Evolutionary conservation across 2,329 filamentous ascomycete genomes (phyloP), one percentile per base, ranked within the genome.

Genomic region (Aspergillus sp.): DNA sequence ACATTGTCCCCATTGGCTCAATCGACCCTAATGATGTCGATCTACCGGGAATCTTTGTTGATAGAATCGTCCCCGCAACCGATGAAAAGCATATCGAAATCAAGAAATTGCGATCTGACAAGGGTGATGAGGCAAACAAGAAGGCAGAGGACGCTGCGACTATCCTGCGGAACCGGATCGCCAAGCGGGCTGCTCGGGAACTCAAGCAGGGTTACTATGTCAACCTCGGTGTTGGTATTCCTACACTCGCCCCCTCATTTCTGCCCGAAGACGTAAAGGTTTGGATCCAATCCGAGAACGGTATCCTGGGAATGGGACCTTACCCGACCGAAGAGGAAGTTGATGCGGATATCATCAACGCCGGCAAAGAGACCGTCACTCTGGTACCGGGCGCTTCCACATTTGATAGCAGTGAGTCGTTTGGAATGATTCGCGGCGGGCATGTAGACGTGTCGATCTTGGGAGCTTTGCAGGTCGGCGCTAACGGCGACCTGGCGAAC

Each of bases 211-310:
- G 70, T 25, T 75, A 68, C 38, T 75, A 75, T 58, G 73, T 75
- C 2, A 75, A 75, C 25, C 61, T 75, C 19, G 73, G 73, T 41
- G 73, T 75, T 63, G 71, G 73, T n/a, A 92, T 96, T 73, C 92
- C 91, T 0, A 96, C 91, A 13, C 81, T 95, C n/a, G 90, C 91
- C 1, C 90, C 91, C 0, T 89, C 87, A 0, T 92, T 90, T 73
- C 78, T 96, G 6, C 86, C 89, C 1, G 75, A 84, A 0, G 84
- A 84, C 54, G 83, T 86, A 15, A 86, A 89, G 62, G 91, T 96
- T 30, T 92, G 91, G 86, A 84, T 96, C 47, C 91, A 96, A 74
- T 91, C 88, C 0, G 91, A 96, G 78, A 96, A 96, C 75, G 91
- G 91, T 10, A 89, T 96, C 59, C 76, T 96, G 1, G 91, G 91